Evolutionary conservation across 2,329 filamentous ascomycete species (phyloP), one percentile per base, ranked within the genome.

Genomic region (Aspergillus amoenus): DNA sequence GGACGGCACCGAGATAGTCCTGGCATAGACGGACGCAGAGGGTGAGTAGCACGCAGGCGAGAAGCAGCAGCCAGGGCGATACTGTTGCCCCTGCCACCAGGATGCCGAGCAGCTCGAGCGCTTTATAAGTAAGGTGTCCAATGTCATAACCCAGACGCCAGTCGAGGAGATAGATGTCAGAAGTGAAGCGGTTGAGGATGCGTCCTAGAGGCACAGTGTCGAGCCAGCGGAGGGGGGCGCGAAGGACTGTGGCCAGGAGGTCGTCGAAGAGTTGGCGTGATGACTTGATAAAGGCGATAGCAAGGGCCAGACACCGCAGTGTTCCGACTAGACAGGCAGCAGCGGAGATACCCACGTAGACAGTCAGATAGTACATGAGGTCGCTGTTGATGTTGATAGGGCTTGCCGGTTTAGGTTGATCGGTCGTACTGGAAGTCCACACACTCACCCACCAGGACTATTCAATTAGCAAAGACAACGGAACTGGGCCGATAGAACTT

Each of bases 161-260:
- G 72, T 93, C 89, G 44, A 93, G 82, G 30, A 86, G 82, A 63
- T 87, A 85, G 70, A 93, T 90, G 72, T 93, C 90, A 5, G 86
- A 81, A 0, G 88, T 90, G 70, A 92, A 90, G 1, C 90, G 82
- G 74, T 93, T 93, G 30, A 92, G 78, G 32, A 93, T 83, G 39
- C 89, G 83, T 3, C 90, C 90, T 1, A 91, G 79, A 0, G 90
- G 89, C 0, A 91, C 87, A 0, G 89, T 92, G 67, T 93, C 89
- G 41, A 93, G 81, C 88, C 88, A 91, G 57, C 88, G 80, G n/a
- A 92, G 78, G 3, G 88, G 89, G 2, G 89, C 86, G 21, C 87
- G 83, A 6, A 93, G 78, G 5, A 93, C 82, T 1, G 84, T 81
- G 61, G 84, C 85, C 34, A 88, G 84, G 58, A 92, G 82, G 56